Conservation (phyloP, 441 rosid genomes). For the Manihot esculenta region DNA sequence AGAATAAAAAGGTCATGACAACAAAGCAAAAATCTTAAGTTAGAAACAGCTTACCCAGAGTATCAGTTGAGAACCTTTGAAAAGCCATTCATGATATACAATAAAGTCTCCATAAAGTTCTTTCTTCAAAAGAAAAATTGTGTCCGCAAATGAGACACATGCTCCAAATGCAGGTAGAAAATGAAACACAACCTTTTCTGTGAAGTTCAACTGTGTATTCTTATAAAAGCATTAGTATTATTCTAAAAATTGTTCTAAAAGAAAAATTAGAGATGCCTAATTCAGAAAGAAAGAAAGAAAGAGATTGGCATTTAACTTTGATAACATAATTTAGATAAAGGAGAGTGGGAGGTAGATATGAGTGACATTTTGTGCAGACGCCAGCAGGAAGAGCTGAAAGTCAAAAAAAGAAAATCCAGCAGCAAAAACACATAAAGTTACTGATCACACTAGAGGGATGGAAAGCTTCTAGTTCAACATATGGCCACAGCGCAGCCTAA, state of each 20-base stretch:
- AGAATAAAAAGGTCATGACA: slow-evolving; percentile 6
- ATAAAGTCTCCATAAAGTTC: slow-evolving; percentile 39
- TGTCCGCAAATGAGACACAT: slow-evolving; percentile 57
- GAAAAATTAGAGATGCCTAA: slow-evolving; percentile 2
- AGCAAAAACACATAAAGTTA: neutral
- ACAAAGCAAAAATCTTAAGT: slow-evolving; percentile 13
- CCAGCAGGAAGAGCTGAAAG: slow-evolving; percentile 3
- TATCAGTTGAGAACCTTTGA: slow-evolving; percentile 48
- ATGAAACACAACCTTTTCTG: slow-evolving; percentile 47
- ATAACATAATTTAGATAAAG: neutral
- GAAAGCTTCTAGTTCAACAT: neutral
- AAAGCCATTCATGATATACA: slow-evolving; percentile 52
- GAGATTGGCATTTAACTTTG: neutral
- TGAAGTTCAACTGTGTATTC: slow-evolving; percentile 40
- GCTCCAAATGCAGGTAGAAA: slow-evolving; percentile 62
- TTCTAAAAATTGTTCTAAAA: slow-evolving; percentile 11
- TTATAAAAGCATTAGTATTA: slow-evolving; percentile 10
- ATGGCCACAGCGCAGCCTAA: neutral
- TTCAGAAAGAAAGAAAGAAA: slow-evolving; percentile 4
- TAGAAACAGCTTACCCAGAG: slow-evolving; percentile 64
- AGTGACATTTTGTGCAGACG: neutral
- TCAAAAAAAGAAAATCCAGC: neutral
- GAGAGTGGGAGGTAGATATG: neutral
- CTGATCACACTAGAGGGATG: neutral
- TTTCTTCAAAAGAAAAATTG: slow-evolving; percentile 45